Percentiles rank a stretch among this genome's conserved stretches.
phyloP scores from a whole-genome alignment of 1,284 basidiomycete genomes.

The Ceraceosorus guamensis region DNA sequence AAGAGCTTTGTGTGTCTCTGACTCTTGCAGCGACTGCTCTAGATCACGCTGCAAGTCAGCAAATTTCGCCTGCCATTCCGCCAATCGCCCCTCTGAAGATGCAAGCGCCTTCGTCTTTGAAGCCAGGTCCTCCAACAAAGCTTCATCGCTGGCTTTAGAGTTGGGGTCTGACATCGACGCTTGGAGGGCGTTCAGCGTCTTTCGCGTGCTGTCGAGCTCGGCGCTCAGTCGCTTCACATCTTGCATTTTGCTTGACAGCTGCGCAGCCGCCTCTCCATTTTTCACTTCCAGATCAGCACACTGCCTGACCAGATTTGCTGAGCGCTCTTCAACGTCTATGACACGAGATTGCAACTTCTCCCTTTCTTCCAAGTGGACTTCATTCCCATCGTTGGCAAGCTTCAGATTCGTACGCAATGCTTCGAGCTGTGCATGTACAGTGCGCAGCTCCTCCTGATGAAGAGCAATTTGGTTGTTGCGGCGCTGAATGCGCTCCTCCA shows the following conservation, averaged over 20 bases:
- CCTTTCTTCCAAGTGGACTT: slow-evolving; percentile 8
- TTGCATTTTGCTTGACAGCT: neutral
- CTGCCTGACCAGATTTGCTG: neutral
- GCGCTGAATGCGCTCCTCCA: slow-evolving; percentile 17
- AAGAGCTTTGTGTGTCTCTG: neutral
- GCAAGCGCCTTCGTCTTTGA: neutral
- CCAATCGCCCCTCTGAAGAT: neutral
- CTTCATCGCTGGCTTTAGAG: neutral
- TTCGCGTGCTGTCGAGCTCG: neutral
- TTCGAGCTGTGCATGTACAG: slow-evolving; percentile 13
- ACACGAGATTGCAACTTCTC: neutral
- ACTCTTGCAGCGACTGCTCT: neutral
- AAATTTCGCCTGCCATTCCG: neutral
- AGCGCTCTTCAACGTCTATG: no score
- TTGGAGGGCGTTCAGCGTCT: neutral
- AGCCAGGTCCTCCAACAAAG: neutral
- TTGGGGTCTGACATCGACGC: neutral
- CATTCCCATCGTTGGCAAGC: slow-evolving; percentile 17
- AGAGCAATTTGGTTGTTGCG: slow-evolving; percentile 25
- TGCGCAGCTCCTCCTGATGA: slow-evolving; percentile 15
- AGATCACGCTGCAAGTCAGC: neutral
- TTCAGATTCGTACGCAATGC: slow-evolving; percentile 15
- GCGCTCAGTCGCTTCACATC: neutral
- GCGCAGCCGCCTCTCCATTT: neutral
- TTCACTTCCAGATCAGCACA: neutral